Percentiles rank a stretch among this genome's conserved stretches.
Evolutionary conservation across 768 basidiomycete genomes (phyloP).

Genomic region (Coprinopsis marcescibilis): DNA sequence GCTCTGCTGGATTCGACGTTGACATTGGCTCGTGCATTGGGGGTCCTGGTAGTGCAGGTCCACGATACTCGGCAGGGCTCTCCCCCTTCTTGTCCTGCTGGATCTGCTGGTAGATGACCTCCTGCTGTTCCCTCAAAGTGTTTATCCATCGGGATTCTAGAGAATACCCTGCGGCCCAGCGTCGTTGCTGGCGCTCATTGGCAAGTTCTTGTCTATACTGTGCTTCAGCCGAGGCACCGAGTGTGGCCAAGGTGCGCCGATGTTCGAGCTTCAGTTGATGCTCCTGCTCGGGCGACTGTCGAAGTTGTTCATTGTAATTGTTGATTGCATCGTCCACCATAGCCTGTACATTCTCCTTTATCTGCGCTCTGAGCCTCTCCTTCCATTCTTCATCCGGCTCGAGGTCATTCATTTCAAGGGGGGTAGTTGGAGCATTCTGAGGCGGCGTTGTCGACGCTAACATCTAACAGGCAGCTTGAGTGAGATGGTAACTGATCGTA

Average conservation of each 20-base stretch:
- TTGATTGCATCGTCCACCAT: conserved; percentile 61
- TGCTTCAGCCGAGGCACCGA: conserved; percentile 40
- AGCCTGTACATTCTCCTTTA: conserved; percentile 37
- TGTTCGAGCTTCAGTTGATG: conserved; percentile 31
- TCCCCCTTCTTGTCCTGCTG: conserved; percentile 27
- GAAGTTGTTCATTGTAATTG: conserved; percentile 47
- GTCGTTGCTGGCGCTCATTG: conserved; percentile 45
- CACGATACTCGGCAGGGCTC: conserved; percentile 15
- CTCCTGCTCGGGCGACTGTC: conserved; percentile 30
- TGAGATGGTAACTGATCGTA: background rate
- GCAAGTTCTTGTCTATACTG: conserved; percentile 39
- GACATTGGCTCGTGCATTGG: too few species aligned
- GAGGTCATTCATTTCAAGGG: conserved; percentile 25
- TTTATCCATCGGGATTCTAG: conserved; percentile 24
- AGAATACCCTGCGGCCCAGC: conserved; percentile 37
- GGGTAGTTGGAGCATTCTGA: conserved; percentile 20
- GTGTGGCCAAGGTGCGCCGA: conserved; percentile 34
- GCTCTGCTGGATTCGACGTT: too few species aligned
- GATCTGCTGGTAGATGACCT: conserved; percentile 43
- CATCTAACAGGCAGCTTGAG: conserved; percentile 25
- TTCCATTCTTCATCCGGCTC: conserved; percentile 60
- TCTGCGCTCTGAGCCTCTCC: conserved; percentile 34
- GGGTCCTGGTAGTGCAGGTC: background rate
- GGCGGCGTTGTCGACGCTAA: conserved; percentile 21
- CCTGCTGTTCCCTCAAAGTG: conserved; percentile 29